Evolutionary conservation across 2,329 filamentous ascomycete species (phyloP), one percentile per base, ranked within the genome.

Genomic region (Colletotrichum lini): DNA sequence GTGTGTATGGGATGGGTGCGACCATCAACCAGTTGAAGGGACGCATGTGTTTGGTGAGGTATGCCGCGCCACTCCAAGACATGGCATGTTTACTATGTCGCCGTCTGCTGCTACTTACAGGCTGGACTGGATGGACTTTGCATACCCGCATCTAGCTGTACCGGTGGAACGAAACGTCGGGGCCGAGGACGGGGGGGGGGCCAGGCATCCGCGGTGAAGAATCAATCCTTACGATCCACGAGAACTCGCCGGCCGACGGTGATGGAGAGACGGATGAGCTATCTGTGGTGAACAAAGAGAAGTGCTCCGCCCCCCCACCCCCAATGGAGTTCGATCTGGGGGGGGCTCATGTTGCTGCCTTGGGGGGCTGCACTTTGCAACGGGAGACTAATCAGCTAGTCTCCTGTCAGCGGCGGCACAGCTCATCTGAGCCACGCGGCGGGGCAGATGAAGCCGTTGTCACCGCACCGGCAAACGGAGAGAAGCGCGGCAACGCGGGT

Each of bases 41-140:
- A 61, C 21, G 40, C 15, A 44, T 44, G 40, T 30, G 30, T 30
- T 42, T 66, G 63, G 63, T 35, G 54, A 70, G 67, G 67, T 21
- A 70, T 70, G 50, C 67, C 63, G 67, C 63, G 63, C 67, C 63
- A 70, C 67, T 52, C 67, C 50, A 67, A 40, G 50, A 42, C 42
- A 67, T 23, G 60, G 50, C 21, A 69, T 47, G 57, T 21, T 23
- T 23, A 50, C 44, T n/a, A 23, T 71, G 68, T 47, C 45, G 50
- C 68, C 52, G 65, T 58, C 58, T 63, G 58, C 68, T 58, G 64
- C 30, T 30, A 30, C 6, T 30, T 30, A 30, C 30, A 30, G 30
- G 30, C 52, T 21, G 64, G 50, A 40, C 56, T 4, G 26, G 23
- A 26, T 26, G 23, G 56, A 54, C 21, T 45, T 57, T 71, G 65